Evolutionary conservation across 805 yeast species (phyloP).

Genomic region (Nakazawaea populi): DNA sequence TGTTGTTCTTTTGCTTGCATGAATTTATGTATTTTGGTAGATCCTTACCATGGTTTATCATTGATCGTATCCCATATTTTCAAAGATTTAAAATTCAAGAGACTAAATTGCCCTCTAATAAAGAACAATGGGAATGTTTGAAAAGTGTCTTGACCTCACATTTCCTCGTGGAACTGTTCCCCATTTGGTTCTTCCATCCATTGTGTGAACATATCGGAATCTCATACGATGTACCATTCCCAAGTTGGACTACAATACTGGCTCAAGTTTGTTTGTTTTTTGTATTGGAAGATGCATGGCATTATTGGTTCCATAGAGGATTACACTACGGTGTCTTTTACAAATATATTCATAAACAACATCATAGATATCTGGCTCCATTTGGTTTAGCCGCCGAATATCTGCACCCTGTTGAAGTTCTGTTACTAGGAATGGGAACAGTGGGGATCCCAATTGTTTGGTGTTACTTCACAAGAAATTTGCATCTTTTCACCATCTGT

Average conservation of each 20-base stretch:
- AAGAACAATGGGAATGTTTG: conserved; percentile 91
- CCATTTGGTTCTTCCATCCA: conserved; percentile 97
- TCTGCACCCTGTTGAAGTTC: conserved; percentile 93
- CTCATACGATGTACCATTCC: conserved; percentile 79
- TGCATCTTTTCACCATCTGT: conserved; percentile 87
- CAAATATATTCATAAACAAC: conserved; percentile 94
- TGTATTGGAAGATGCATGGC: conserved; percentile 91
- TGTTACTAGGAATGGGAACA: conserved; percentile 89
- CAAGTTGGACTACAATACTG: conserved; percentile 50
- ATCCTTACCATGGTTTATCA: conserved; percentile 86
- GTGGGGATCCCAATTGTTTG: conserved; percentile 90
- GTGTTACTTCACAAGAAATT: conserved; percentile 66
- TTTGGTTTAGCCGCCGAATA: conserved; percentile 96
- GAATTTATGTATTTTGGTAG: conserved; percentile 90
- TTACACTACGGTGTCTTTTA: conserved; percentile 87
- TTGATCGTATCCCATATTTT: conserved; percentile 83
- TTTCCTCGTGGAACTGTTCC: conserved; percentile 88
- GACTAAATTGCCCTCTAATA: conserved; percentile 67
- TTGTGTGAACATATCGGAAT: conserved; percentile 79
- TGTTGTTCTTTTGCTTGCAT: conserved; percentile 75
- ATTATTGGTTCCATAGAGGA: conserved; percentile 89
- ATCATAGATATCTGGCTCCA: conserved; percentile 97
- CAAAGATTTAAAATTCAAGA: conserved; percentile 86
- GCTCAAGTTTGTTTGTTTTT: conserved; percentile 74
- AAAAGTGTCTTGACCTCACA: conserved; percentile 82